Percentiles rank a stretch among this genome's conserved stretches.
These are phyloP conservation scores for baker's yeast (Saccharomyces cerevisiae) DNA, from an alignment of 805 yeast species.

Conservation along the genomic window DNA sequence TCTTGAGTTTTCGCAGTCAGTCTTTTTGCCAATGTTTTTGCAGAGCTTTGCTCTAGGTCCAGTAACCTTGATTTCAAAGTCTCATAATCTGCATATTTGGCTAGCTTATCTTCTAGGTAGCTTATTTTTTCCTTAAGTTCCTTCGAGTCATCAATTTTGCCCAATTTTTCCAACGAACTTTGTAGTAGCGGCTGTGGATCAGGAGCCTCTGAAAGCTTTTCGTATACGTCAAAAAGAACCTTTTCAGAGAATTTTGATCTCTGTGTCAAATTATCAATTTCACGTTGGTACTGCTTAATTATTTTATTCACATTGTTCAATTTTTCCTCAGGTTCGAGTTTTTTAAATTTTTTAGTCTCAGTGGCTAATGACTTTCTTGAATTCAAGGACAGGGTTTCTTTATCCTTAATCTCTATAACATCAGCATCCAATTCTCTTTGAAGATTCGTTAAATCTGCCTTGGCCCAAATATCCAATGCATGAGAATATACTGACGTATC, in stretches of 20 bases:
- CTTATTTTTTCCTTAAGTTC: slow-evolving; percentile 44
- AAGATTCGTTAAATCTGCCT: slow-evolving; percentile 58
- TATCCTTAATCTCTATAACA: slow-evolving; percentile 62
- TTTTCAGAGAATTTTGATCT: slow-evolving; percentile 69
- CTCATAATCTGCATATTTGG: slow-evolving; percentile 70
- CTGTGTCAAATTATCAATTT: slow-evolving; percentile 73
- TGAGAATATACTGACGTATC: slow-evolving; percentile 29
- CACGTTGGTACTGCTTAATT: slow-evolving; percentile 72
- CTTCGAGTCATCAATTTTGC: slow-evolving; percentile 45
- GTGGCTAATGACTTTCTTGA: slow-evolving; percentile 71
- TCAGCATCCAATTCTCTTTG: slow-evolving; percentile 69
- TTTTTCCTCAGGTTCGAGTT: slow-evolving; percentile 59
- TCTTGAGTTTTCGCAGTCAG: slow-evolving; percentile 69
- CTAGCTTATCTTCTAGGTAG: slow-evolving; percentile 47
- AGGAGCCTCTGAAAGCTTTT: slow-evolving; percentile 79
- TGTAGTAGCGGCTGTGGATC: slow-evolving; percentile 82
- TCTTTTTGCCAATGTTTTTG: slow-evolving; percentile 44
- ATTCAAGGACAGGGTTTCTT: slow-evolving; percentile 58
- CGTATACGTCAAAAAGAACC: slow-evolving; percentile 65
- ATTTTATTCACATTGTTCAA: slow-evolving; percentile 39
- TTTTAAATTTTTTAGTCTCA: slow-evolving; percentile 75
- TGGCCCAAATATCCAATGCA: slow-evolving; percentile 69
- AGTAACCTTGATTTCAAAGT: slow-evolving; percentile 55
- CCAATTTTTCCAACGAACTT: slow-evolving; percentile 56
- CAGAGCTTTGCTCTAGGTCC: slow-evolving; percentile 52